phyloP scores from a whole-genome alignment of 768 basidiomycete species.

The Naganishia vishniacii region DNA sequence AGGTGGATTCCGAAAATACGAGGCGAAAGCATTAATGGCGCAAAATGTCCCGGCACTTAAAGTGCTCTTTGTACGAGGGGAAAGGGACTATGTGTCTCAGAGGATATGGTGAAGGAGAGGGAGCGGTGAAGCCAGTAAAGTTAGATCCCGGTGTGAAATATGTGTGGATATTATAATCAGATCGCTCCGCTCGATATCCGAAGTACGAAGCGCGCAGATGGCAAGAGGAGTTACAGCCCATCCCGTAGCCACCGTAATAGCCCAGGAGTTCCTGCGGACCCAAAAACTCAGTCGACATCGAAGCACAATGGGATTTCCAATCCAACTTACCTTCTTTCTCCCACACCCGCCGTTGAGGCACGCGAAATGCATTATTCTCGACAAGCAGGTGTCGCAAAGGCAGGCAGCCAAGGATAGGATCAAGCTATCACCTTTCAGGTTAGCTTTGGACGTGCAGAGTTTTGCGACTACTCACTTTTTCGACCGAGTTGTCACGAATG shows the following conservation, averaged over 20 bases:
- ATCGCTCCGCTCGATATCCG: too few relatives aligned
- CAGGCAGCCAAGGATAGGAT: conserved; percentile 27
- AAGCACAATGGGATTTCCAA: too few relatives aligned
- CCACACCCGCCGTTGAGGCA: conserved; percentile 28
- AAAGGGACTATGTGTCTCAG: not conserved
- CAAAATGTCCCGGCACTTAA: not conserved
- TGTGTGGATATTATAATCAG: too few relatives aligned
- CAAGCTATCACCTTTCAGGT: conserved; percentile 1
- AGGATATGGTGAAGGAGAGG: not conserved
- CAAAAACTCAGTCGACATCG: too few relatives aligned
- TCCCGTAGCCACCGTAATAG: not conserved
- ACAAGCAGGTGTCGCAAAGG: conserved; percentile 28
- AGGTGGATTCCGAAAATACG: not conserved
- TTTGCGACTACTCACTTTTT: not conserved
- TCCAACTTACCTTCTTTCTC: conserved; percentile 29
- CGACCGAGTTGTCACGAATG: conserved; percentile 26
- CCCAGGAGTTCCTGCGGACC: not conserved
- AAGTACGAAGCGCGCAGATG: too few relatives aligned
- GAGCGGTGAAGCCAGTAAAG: too few relatives aligned
- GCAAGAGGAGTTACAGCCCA: not conserved
- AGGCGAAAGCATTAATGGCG: not conserved
- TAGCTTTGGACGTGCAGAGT: not conserved
- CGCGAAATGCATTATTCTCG: conserved; percentile 32
- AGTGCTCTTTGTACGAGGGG: not conserved
- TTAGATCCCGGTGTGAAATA: too few relatives aligned